phyloP scores from a whole-genome alignment of 208 protist genomes.

The Leishmania mexicana region DNA sequence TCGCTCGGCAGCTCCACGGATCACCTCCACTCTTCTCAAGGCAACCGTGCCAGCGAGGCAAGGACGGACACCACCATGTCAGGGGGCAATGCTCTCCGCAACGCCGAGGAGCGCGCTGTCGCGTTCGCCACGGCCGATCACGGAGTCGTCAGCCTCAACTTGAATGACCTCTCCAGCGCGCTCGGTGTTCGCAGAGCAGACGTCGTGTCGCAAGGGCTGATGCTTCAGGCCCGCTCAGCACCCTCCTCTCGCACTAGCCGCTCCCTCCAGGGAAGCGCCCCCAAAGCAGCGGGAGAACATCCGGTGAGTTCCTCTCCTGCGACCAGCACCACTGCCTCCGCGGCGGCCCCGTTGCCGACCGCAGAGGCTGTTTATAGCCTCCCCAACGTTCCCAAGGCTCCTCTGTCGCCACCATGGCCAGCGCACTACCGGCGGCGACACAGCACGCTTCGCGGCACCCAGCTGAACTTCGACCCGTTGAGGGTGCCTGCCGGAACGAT shows the following conservation, averaged over 20 bases:
- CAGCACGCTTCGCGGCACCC: slow-evolving; percentile 23
- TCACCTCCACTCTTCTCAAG: slow-evolving; percentile 2
- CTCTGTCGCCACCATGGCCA: neutral
- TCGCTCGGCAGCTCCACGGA: neutral
- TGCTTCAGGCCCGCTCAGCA: slow-evolving; percentile 23
- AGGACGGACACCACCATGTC: slow-evolving; percentile 15
- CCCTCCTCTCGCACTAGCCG: slow-evolving; percentile 10
- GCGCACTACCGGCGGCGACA: slow-evolving; percentile 19
- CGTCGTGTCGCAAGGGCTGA: slow-evolving; percentile 20
- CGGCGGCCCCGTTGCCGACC: neutral
- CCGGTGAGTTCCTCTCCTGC: neutral
- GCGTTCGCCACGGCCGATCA: slow-evolving; percentile 16
- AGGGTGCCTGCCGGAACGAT: neutral
- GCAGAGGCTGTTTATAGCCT: too few relatives aligned
- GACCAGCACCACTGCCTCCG: neutral
- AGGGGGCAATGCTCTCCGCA: neutral
- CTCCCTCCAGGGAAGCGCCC: slow-evolving; percentile 12
- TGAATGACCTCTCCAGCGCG: slow-evolving; percentile 28
- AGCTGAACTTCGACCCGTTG: slow-evolving; percentile 5
- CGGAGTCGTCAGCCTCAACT: slow-evolving; percentile 23
- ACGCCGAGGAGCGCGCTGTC: slow-evolving; percentile 11
- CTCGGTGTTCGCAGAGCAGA: slow-evolving; percentile 28
- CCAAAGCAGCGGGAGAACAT: neutral
- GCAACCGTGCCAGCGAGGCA: slow-evolving; percentile 17
- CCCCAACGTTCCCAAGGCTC: neutral